These are phyloP conservation scores for Suillus plorans DNA, from an alignment of 768 basidiomycete genomes.

Conservation along the genomic window DNA sequence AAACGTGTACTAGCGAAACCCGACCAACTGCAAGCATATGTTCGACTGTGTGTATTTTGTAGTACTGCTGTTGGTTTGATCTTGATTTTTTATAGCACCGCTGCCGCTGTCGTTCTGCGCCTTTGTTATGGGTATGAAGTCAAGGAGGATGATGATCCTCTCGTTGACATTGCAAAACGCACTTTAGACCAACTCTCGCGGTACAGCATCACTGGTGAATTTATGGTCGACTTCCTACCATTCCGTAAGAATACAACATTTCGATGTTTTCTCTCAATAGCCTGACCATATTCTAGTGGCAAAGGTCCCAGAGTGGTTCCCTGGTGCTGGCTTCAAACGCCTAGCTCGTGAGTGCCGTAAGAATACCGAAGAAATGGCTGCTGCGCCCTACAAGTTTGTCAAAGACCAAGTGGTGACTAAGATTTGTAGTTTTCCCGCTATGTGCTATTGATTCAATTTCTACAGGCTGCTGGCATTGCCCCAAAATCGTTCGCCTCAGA, in stretches of 20 bases:
- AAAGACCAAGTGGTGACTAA: conserved; percentile 45
- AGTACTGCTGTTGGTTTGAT: no score
- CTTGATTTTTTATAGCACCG: conserved; percentile 8
- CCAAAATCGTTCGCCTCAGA: conserved; percentile 19
- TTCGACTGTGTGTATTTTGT: conserved; percentile 20
- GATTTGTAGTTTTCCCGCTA: not conserved
- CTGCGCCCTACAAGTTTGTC: conserved; percentile 44
- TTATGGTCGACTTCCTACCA: conserved; percentile 24
- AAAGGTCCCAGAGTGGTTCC: conserved; percentile 35
- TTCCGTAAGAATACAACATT: conserved; percentile 9
- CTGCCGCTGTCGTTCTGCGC: conserved; percentile 33
- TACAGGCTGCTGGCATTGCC: conserved; percentile 18
- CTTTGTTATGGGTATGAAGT: conserved; percentile 42
- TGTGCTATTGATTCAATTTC: not conserved
- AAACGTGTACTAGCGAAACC: conserved; percentile 14
- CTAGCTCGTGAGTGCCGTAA: conserved; percentile 25
- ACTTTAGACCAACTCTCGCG: conserved; percentile 17
- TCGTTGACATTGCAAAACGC: conserved; percentile 29
- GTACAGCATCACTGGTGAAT: conserved; percentile 11
- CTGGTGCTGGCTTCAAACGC: conserved; percentile 34
- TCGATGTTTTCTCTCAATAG: not conserved
- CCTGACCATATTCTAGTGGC: conserved; percentile 20
- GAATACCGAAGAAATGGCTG: conserved; percentile 37
- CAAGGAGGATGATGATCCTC: conserved; percentile 34
- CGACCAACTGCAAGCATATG: conserved; percentile 13